These are phyloP conservation scores for Dendrobium huoshanense DNA, from an alignment of 106 monocot species.

Conservation along the genomic window DNA sequence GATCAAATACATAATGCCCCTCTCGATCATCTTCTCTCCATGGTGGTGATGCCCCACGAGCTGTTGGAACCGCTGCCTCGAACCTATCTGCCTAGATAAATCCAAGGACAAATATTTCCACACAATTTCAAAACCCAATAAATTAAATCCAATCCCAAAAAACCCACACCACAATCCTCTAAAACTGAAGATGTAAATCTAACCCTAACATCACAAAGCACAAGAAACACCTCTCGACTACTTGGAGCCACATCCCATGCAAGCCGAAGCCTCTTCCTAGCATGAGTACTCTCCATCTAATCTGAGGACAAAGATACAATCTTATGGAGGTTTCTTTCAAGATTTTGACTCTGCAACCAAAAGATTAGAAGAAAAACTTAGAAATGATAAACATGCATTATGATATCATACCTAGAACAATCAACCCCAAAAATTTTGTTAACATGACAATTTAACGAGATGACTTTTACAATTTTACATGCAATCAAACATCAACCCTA, in stretches of 20 bases:
- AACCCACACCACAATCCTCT: background rate
- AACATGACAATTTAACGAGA: background rate
- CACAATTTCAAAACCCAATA: conserved; percentile 6
- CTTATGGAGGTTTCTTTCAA: background rate
- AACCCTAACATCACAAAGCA: conserved; percentile 11
- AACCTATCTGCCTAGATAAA: conserved; percentile 28
- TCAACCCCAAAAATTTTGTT: background rate
- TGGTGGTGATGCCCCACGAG: conserved; percentile 60
- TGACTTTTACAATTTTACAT: background rate
- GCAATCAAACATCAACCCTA: background rate
- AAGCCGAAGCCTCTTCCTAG: conserved; percentile 57
- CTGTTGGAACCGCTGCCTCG: conserved; percentile 17
- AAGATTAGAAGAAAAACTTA: background rate
- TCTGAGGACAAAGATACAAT: background rate
- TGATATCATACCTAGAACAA: background rate
- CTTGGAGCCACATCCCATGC: conserved; percentile 38
- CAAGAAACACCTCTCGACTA: conserved; percentile 18
- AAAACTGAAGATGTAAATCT: conserved; percentile 6
- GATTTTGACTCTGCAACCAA: background rate
- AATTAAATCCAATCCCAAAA: conserved; percentile 19
- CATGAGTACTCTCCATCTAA: conserved; percentile 35
- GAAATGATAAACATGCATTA: background rate
- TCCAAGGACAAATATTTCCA: conserved; percentile 16
- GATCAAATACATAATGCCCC: conserved; percentile 83
- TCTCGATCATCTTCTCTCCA: conserved; percentile 77